phyloP scores from a whole-genome alignment of 2,329 filamentous ascomycete genomes.

The Aspergillus novofumigatus region DNA sequence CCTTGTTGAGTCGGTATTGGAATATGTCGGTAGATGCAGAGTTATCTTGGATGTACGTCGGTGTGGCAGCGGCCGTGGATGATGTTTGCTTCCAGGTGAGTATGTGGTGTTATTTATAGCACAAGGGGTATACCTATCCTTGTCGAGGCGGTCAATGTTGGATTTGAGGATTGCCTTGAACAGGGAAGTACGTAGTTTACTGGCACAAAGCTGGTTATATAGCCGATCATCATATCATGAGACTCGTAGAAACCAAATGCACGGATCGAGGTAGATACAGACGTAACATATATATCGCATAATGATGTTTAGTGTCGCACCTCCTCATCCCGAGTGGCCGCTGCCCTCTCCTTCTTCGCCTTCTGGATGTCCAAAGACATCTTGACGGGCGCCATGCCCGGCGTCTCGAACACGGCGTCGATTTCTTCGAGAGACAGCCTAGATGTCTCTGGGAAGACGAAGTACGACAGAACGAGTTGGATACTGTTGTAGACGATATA shows the following conservation, averaged over 20 bases:
- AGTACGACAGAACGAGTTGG: conserved; percentile 47
- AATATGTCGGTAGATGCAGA: not conserved
- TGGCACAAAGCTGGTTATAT: not conserved
- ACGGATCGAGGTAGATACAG: not conserved
- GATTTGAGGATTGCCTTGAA: not conserved
- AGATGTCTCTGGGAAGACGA: conserved; percentile 52
- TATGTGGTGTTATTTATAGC: not conserved
- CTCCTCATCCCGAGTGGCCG: conserved; percentile 18
- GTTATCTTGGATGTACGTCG: not conserved
- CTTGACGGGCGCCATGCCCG: conserved; percentile 41
- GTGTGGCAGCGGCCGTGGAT: not conserved
- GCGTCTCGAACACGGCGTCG: conserved; percentile 54
- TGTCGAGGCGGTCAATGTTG: not conserved
- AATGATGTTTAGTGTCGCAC: not conserved
- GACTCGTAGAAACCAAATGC: not conserved
- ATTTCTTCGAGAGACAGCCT: conserved; percentile 53
- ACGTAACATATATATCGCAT: not conserved
- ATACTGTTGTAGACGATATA: conserved; percentile 49
- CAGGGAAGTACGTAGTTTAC: not conserved
- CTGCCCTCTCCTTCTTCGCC: conserved; percentile 33
- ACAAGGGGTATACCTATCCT: not conserved
- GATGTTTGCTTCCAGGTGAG: not conserved
- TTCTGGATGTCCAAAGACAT: conserved; percentile 41
- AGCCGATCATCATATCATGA: not conserved
- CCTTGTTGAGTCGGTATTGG: not conserved